Percentiles rank a stretch among this genome's conserved stretches.
phyloP scores from a whole-genome alignment of 2,329 filamentous ascomycete species.

The Endoconidiophora laricicola region DNA sequence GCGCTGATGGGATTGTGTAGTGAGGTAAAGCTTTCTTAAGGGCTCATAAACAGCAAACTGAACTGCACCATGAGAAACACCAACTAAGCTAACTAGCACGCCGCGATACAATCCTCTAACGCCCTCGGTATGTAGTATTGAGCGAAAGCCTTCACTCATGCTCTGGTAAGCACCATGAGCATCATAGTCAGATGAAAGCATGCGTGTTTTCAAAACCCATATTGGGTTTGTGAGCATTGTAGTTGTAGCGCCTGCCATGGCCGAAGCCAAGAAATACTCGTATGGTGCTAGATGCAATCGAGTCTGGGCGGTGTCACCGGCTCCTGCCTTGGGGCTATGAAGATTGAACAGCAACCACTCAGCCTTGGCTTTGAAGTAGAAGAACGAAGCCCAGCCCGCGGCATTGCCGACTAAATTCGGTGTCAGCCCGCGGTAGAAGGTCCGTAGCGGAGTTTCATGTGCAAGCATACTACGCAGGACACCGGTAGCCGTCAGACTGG shows the following conservation, averaged over 20 bases:
- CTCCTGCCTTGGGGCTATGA: neutral
- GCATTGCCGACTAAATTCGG: conserved; percentile 88
- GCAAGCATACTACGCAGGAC: conserved; percentile 33
- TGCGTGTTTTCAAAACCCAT: conserved; percentile 96
- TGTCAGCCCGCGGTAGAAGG: conserved; percentile 76
- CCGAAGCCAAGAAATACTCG: conserved; percentile 72
- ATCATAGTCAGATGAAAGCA: conserved; percentile 69
- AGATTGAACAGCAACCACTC: conserved; percentile 24
- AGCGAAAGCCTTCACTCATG: conserved; percentile 52
- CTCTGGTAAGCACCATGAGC: conserved; percentile 65
- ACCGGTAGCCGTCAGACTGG: conserved; percentile 30
- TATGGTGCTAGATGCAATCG: conserved; percentile 34
- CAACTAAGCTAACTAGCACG: conserved; percentile 64
- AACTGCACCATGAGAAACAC: conserved; percentile 80
- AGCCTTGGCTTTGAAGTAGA: conserved; percentile 51
- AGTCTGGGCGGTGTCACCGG: conserved; percentile 7
- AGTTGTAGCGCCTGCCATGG: conserved; percentile 52
- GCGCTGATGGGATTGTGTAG: conserved; percentile 19
- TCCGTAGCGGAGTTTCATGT: conserved; percentile 41
- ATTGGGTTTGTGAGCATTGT: conserved; percentile 82
- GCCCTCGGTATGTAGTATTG: conserved; percentile 57
- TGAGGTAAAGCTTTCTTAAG: conserved; percentile 39
- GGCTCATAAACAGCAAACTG: conserved; percentile 93
- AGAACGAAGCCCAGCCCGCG: conserved; percentile 81
- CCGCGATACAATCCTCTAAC: conserved; percentile 73